Conservation (phyloP, 2,329 filamentous ascomycete genomes). For the Fusarium musae region DNA sequence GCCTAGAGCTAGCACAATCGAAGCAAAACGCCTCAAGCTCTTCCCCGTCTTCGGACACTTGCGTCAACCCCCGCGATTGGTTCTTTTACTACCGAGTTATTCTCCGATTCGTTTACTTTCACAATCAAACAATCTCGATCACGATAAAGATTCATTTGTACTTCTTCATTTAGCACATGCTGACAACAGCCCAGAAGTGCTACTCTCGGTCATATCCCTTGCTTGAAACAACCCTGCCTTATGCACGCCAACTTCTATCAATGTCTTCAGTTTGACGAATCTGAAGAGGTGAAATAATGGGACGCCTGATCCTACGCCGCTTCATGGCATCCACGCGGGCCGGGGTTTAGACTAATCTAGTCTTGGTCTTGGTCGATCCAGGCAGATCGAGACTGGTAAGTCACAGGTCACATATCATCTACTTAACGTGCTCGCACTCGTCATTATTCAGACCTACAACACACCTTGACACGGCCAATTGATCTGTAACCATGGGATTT, state of each 20-base stretch:
- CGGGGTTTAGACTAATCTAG: background rate
- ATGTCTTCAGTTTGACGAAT: background rate
- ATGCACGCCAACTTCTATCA: background rate
- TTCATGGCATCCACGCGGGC: background rate
- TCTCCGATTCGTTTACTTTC: background rate
- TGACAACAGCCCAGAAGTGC: background rate
- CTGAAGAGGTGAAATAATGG: background rate
- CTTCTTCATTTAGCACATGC: background rate
- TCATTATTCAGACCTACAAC: background rate
- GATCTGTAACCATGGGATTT: slow-evolving; percentile 23
- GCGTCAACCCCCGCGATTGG: background rate
- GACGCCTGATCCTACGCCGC: background rate
- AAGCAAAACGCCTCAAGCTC: background rate
- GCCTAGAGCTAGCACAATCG: background rate
- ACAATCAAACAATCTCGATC: background rate
- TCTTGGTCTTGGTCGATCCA: background rate
- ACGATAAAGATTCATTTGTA: background rate
- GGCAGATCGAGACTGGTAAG: background rate
- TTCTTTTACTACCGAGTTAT: background rate
- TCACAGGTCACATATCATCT: slow-evolving; percentile 5
- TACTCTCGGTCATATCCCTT: background rate
- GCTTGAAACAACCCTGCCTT: background rate
- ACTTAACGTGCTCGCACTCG: background rate
- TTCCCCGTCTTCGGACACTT: background rate
- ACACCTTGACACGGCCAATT: background rate